phyloP scores from a whole-genome alignment of 2,329 filamentous ascomycete species.

The Botryotinia calthae region DNA sequence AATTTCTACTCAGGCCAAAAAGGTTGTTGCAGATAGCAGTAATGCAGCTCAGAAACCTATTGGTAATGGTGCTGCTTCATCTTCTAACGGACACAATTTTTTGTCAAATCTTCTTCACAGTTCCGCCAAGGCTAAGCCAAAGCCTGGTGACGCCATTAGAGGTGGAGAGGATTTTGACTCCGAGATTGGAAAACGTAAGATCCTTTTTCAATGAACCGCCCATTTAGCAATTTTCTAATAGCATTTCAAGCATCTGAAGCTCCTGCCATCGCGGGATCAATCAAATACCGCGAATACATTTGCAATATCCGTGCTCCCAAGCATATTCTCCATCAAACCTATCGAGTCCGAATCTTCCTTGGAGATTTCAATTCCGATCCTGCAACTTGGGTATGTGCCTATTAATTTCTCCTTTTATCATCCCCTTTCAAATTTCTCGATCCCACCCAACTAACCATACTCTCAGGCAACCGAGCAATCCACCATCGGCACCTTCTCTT shows the following conservation, averaged over 20 bases:
- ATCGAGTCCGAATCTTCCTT: constrained; percentile 41
- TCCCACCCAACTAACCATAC: not conserved
- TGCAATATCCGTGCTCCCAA: constrained; percentile 40
- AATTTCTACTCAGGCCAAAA: not conserved
- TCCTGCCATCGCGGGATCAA: not conserved
- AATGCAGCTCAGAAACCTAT: constrained; percentile 4
- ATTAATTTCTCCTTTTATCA: constrained; percentile 21
- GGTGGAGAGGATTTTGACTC: constrained; percentile 29
- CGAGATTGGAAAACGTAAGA: constrained; percentile 30
- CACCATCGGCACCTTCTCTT: constrained; percentile 43
- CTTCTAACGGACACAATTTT: not conserved
- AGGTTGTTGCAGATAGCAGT: not conserved
- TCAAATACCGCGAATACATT: constrained; percentile 39
- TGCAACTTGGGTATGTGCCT: constrained; percentile 31
- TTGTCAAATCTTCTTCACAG: not conserved
- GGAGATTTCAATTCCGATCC: constrained; percentile 37
- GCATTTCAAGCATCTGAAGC: not conserved
- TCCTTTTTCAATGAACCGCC: no score
- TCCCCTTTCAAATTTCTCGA: not conserved
- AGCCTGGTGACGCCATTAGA: not conserved
- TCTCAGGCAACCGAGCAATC: constrained; percentile 28
- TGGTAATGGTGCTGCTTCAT: not conserved
- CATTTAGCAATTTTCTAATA: not conserved
- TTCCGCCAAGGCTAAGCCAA: not conserved
- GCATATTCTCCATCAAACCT: constrained; percentile 39